Percentiles rank a stretch among this genome's conserved stretches.
Conservation (phyloP, 805 yeast genomes). For the Starmerella bombi region DNA sequence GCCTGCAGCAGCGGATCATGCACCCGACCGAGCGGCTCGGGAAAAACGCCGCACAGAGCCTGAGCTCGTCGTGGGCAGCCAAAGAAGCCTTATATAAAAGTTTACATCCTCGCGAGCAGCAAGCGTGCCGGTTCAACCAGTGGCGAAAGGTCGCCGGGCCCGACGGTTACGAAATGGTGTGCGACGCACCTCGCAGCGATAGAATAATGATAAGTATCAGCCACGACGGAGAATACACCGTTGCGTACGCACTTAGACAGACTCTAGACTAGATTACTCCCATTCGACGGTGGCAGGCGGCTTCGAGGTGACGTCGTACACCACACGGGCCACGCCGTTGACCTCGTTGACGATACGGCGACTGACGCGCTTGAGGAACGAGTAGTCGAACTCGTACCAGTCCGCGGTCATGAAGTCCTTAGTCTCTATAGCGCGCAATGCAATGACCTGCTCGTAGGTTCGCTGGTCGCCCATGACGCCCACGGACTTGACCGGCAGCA, state of each 20-base stretch:
- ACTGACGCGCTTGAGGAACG: constrained; percentile 83
- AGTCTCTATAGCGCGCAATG: constrained; percentile 95
- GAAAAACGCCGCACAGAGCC: constrained; percentile 18
- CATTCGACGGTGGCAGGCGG: constrained; percentile 99
- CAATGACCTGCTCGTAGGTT: constrained; percentile 97
- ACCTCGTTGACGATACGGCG: constrained; percentile 97
- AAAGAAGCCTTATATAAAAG: constrained; percentile 66
- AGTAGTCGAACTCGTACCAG: constrained; percentile 89
- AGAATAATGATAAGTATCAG: constrained; percentile 43
- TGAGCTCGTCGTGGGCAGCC: constrained; percentile 57
- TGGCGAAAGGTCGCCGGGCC: constrained; percentile 28
- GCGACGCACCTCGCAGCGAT: constrained; percentile 28
- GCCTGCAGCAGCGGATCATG: constrained; percentile 38
- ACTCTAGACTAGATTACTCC: constrained; percentile 46
- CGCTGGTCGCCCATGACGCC: constrained; percentile 99
- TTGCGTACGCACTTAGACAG: constrained; percentile 29
- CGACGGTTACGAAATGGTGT: constrained; percentile 14
- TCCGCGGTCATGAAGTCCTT: constrained; percentile 99
- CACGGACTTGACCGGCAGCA: constrained; percentile 93
- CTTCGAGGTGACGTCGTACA: constrained; percentile 95
- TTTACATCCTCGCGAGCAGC: constrained; percentile 38
- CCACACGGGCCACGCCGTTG: constrained; percentile 97
- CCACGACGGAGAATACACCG: constrained; percentile 51
- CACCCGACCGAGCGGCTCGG: constrained; percentile 34
- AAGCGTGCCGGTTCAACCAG: constrained; percentile 38